Evolutionary conservation across 768 basidiomycete genomes (phyloP), one percentile per base, ranked within the genome.

Genomic region (Porpolomopsis calyptriformis): DNA sequence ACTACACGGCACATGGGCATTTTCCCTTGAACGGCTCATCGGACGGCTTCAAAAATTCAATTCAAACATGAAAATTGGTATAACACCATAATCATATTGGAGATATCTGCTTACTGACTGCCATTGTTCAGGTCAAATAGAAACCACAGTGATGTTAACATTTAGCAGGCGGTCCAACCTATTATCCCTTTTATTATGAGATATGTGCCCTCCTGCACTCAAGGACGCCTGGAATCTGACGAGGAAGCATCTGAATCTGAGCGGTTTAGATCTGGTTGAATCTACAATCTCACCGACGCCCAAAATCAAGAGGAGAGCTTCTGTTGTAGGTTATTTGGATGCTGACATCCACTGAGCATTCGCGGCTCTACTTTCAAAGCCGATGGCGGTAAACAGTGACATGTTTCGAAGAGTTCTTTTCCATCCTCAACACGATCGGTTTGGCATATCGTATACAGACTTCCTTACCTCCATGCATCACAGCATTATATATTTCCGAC

Each of bases 1-100:
- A 1, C 46, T 59, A 10, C 57, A 56, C 36, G 51, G 57, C 0
- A 61, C 57, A 58, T 64, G 63, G 57, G 57, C 57, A 50, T 64
- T 57, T 25, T 51, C 55, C 1, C 56, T 62, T 27, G 52, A 64
- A 36, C 8, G 52, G 6, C 45, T 58, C 0, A 58, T 64, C 4
- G 56, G 62, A 0, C 18, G 14, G 10, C 35, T 59, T 7, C 56
- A 64, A 40, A 38, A 50, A 5, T 29, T 53, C 5, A 49, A 49
- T 16, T 55, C 51, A 5, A 52, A 57, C 38, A 3, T 48, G n/a
- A 56, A 53, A 43, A 38, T 50, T 23, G 46, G 57, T 57, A 34
- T 25, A 24, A 3, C 9, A 11, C 10, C 6, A 14, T 7, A 7
- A 10, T 12, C 9, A 23, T 5, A 11, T 6, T 41, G n/a, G n/a